phyloP scores from a whole-genome alignment of 2,329 filamentous ascomycete species.

The Claviceps humidiphila region DNA sequence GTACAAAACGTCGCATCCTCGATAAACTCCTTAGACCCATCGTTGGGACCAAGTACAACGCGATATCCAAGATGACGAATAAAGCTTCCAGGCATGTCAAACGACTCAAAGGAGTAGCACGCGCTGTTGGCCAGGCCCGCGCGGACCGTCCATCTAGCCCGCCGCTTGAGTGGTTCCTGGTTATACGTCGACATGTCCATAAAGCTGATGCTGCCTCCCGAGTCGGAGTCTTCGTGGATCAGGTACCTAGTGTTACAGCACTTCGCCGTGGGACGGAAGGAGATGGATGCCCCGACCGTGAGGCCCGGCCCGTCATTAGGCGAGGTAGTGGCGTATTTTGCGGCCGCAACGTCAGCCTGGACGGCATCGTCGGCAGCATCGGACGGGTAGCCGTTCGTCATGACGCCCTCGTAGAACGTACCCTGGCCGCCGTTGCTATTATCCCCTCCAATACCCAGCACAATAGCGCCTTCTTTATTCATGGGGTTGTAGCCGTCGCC shows the following conservation, averaged over 20 bases:
- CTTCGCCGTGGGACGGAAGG: slow-evolving; percentile 41
- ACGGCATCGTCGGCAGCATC: slow-evolving; percentile 45
- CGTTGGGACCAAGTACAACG: slow-evolving; percentile 35
- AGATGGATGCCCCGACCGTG: slow-evolving; percentile 35
- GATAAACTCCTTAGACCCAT: slow-evolving; percentile 40
- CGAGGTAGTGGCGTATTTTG: slow-evolving; percentile 14
- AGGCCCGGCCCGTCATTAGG: slow-evolving; percentile 34
- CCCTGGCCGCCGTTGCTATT: slow-evolving; percentile 47
- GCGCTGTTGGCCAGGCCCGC: slow-evolving; percentile 40
- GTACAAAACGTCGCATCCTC: slow-evolving; percentile 54
- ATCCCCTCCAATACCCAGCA: slow-evolving; percentile 59
- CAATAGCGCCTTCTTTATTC: slow-evolving; percentile 51
- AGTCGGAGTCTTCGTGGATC: slow-evolving; percentile 27
- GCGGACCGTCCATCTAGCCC: slow-evolving; percentile 40
- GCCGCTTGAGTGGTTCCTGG: slow-evolving; percentile 32
- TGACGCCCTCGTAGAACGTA: slow-evolving; percentile 52
- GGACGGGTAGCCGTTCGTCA: slow-evolving; percentile 48
- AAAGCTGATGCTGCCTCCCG: slow-evolving; percentile 34
- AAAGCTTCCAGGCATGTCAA: slow-evolving; percentile 43
- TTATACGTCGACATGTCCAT: slow-evolving; percentile 40
- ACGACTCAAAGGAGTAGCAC: slow-evolving; percentile 49
- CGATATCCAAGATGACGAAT: slow-evolving; percentile 42
- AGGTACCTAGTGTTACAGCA: slow-evolving; percentile 41
- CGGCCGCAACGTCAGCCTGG: slow-evolving; percentile 41
- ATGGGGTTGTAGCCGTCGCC: slow-evolving; percentile 38